A percentile compares a stretch with the other conserved stretches of the same genome.
Evolutionary conservation across 1,139 yeast species (phyloP).

Genomic region (Geotrichum citri-aurantii): DNA sequence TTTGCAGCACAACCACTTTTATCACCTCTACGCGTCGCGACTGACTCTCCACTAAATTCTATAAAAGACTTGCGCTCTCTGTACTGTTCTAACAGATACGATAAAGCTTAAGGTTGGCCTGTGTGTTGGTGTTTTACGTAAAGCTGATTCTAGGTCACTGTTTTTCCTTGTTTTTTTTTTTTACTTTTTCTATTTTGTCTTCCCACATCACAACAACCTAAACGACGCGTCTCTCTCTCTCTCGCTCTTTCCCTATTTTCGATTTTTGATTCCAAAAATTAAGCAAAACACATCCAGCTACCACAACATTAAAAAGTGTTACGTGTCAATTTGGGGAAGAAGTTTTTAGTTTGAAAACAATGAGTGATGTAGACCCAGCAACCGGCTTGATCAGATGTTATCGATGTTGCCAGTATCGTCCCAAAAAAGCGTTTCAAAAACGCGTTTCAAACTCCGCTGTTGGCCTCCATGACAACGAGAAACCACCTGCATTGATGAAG

Average conservation of each 20-base stretch:
- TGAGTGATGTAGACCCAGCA: not conserved
- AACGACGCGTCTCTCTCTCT: not conserved
- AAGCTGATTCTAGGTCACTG: not conserved
- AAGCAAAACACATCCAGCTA: not conserved
- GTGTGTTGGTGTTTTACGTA: not conserved
- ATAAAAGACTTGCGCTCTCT: not conserved
- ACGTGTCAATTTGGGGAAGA: not conserved
- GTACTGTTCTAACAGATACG: not conserved
- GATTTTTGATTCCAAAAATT: too few relatives aligned
- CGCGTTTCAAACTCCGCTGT: not conserved
- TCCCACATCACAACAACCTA: not conserved
- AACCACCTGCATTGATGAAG: not conserved
- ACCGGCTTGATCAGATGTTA: not conserved
- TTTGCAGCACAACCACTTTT: too few relatives aligned
- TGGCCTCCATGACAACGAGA: not conserved
- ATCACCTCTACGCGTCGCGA: too few relatives aligned
- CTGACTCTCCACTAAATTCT: too few relatives aligned
- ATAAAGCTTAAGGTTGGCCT: not conserved
- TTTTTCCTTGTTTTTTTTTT: too few relatives aligned
- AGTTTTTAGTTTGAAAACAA: not conserved
- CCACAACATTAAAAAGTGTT: not conserved
- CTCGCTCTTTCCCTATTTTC: not conserved
- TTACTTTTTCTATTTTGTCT: not conserved
- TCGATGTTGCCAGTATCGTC: not conserved
- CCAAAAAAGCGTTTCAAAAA: not conserved